phyloP scores from a whole-genome alignment of 139 green algal genomes.

The Marvania coccoides region DNA sequence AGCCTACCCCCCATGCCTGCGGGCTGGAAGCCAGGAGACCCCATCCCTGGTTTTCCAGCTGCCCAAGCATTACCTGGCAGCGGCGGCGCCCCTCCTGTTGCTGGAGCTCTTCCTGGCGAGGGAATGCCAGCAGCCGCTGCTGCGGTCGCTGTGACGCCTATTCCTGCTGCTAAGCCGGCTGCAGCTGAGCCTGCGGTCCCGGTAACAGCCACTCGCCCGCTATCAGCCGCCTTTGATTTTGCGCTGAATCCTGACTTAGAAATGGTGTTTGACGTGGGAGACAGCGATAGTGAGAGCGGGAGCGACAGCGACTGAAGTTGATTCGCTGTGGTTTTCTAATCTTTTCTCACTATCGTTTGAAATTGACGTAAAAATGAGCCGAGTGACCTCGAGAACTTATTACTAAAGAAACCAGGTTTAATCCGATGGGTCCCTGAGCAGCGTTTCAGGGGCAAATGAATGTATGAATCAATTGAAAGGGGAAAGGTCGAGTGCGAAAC shows the following conservation, averaged over 20 bases:
- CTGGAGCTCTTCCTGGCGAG: background rate
- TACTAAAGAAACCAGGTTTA: too few relatives aligned
- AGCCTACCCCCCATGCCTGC: constrained; percentile 22
- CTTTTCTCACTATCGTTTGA: too few relatives aligned
- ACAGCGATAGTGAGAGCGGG: background rate
- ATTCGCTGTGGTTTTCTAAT: too few relatives aligned
- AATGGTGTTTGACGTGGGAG: constrained; percentile 8
- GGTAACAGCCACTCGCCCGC: too few relatives aligned
- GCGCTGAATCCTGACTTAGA: constrained; percentile 18
- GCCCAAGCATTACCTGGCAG: background rate
- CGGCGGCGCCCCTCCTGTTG: background rate
- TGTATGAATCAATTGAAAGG: too few relatives aligned
- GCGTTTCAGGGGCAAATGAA: too few relatives aligned
- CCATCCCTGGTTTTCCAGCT: constrained; percentile 11
- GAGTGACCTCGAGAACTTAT: too few relatives aligned
- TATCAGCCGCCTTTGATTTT: constrained; percentile 4
- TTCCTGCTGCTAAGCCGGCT: background rate
- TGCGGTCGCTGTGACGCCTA: background rate
- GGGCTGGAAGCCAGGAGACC: constrained; percentile 41
- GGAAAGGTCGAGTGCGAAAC: too few relatives aligned
- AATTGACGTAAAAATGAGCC: too few relatives aligned
- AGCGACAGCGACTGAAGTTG: background rate
- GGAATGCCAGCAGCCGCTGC: background rate
- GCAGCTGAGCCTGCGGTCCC: background rate
- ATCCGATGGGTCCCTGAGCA: too few relatives aligned